These are phyloP conservation scores for Kazachstania sp. DNA, from an alignment of 1,139 yeast species.

Conservation along the genomic window DNA sequence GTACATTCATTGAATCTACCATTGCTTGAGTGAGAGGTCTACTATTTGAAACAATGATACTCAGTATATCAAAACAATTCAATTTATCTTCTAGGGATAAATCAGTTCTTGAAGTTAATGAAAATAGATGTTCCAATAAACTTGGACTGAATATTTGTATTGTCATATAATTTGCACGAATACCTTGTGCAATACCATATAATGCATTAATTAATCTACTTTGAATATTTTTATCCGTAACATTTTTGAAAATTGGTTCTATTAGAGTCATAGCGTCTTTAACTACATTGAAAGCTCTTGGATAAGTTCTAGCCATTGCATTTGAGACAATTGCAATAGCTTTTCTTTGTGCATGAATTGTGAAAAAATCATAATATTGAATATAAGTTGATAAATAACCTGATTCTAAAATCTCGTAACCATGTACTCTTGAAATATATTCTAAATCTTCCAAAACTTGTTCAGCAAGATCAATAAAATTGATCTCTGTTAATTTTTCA, in stretches of 20 bases:
- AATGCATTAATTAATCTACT: constrained; percentile 18
- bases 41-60: constrained; percentile 17
- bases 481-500: constrained; percentile 61
- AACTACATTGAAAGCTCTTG: constrained; percentile 37
- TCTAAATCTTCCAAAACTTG: constrained; percentile 78
- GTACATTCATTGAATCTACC: constrained; percentile 14
- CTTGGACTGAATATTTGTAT: constrained; percentile 20
- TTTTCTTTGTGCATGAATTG: constrained; percentile 82
- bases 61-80: constrained; percentile 23
- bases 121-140: constrained; percentile 16
- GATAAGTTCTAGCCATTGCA: constrained; percentile 48
- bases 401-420: constrained; percentile 43
- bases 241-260: constrained; percentile 51
- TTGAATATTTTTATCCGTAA: constrained; percentile 38
- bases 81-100: constrained; percentile 19
- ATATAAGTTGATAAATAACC: constrained; percentile 64
- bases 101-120: constrained; percentile 17
- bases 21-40: constrained; percentile 13
- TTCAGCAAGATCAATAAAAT: constrained; percentile 85
- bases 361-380: constrained; percentile 76
- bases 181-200: constrained; percentile 23
- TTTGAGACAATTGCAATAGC: constrained; percentile 73
- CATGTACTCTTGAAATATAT: constrained; percentile 51
- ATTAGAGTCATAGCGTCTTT: constrained; percentile 54
- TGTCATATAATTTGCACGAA: constrained; percentile 13